Conservation (phyloP, 2,329 filamentous ascomycete species). For the Magnaporthiopsis incrustans region DNA sequence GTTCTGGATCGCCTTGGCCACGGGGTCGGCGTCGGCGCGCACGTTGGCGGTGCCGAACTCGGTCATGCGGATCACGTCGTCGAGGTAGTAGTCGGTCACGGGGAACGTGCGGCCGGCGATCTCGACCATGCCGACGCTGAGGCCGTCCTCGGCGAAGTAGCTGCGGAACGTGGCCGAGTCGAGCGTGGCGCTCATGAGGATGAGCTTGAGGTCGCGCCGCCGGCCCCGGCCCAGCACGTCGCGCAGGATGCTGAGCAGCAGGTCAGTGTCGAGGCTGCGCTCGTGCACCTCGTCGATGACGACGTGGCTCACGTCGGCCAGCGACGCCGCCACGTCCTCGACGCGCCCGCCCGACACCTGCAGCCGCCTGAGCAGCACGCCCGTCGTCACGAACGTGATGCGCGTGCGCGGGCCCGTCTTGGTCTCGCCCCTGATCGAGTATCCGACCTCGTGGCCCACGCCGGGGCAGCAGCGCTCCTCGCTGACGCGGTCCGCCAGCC, state of each 20-base stretch:
- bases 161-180: slow-evolving; percentile 77
- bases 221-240: slow-evolving; percentile 63
- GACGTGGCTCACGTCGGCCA: slow-evolving; percentile 88
- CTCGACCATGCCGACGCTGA: slow-evolving; percentile 70
- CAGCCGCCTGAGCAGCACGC: slow-evolving; percentile 82
- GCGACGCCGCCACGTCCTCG: slow-evolving; percentile 70
- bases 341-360: slow-evolving; percentile 78
- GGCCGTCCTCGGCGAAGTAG: slow-evolving; percentile 67
- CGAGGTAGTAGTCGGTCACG: slow-evolving; percentile 82
- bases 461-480: slow-evolving; percentile 68
- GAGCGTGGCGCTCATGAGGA: slow-evolving; percentile 94
- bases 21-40: slow-evolving; percentile 37
- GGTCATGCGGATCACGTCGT: slow-evolving; percentile 76
- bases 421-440: slow-evolving; percentile 84
- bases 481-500: slow-evolving; percentile 87
- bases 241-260: slow-evolving; percentile 77
- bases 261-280: slow-evolving; percentile 88
- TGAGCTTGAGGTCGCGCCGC: slow-evolving; percentile 73
- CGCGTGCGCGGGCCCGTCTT: slow-evolving; percentile 67
- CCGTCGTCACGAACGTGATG: slow-evolving; percentile 93
- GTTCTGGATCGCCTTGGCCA: slow-evolving; percentile 64
- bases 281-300: slow-evolving; percentile 97
- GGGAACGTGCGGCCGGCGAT: slow-evolving; percentile 86
- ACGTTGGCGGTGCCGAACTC: slow-evolving; percentile 49
- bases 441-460: slow-evolving; percentile 88